These are phyloP conservation scores for Aspergillus cavernicola DNA, from an alignment of 495 filamentous ascomycete genomes.

Conservation along the genomic window DNA sequence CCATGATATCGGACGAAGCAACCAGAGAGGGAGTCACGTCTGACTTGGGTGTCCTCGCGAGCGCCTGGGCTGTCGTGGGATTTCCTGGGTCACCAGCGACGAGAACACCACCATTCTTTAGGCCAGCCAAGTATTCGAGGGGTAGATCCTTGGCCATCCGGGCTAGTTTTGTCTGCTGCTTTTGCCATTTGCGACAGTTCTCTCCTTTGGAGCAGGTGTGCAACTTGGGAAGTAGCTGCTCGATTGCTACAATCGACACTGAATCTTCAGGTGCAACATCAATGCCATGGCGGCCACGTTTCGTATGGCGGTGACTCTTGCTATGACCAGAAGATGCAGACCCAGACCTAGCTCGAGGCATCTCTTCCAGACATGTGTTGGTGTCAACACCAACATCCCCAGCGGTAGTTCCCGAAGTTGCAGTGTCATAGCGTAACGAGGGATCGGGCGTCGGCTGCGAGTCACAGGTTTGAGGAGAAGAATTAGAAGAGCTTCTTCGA, in stretches of 20 bases:
- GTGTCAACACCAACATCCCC: too few species aligned
- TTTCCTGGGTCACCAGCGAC: conserved; percentile 72
- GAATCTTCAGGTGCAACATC: conserved; percentile 75
- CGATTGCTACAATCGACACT: conserved; percentile 87
- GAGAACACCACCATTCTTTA: too few species aligned
- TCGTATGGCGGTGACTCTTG: conserved; percentile 31
- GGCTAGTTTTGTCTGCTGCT: conserved; percentile 10
- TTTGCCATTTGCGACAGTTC: conserved; percentile 66
- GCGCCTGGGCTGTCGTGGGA: conserved; percentile 52
- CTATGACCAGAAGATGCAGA: conserved; percentile 12
- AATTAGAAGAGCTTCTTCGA: conserved; percentile 45
- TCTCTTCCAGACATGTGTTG: too few species aligned
- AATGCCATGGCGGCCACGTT: conserved; percentile 40
- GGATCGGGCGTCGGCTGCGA: conserved; percentile 11
- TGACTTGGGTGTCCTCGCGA: conserved; percentile 30
- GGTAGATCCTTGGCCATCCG: conserved; percentile 20
- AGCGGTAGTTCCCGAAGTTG: conserved; percentile 35
- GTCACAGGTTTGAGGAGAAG: conserved; percentile 3
- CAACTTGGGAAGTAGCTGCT: conserved; percentile 77
- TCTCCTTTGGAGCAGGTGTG: conserved; percentile 91
- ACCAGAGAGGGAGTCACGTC: conserved; percentile 64
- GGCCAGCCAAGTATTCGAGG: conserved; percentile 8
- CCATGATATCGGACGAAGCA: conserved; percentile 86
- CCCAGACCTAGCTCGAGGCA: conserved; percentile 26
- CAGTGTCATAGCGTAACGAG: conserved; percentile 12